Conservation (phyloP, 306 rosid genomes). For the Trichosanthes truncata region DNA sequence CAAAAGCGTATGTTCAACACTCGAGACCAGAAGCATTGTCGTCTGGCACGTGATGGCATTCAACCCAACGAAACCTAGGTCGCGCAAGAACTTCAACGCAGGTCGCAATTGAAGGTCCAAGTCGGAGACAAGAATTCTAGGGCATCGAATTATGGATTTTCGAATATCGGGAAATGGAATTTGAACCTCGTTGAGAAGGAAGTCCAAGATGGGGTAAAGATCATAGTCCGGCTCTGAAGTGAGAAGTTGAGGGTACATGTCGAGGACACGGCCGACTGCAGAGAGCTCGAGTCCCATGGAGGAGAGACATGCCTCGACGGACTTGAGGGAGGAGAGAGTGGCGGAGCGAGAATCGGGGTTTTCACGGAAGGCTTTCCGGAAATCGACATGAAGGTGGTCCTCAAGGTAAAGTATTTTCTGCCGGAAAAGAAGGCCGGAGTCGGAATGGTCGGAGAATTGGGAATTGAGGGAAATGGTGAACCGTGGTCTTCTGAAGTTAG, state of each 20-base stretch:
- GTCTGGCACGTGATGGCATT: conserved; percentile 30
- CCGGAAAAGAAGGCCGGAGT: conserved; percentile 58
- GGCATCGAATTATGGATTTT: conserved; percentile 51
- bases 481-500: conserved; percentile 1
- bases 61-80: conserved; percentile 28
- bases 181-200: conserved; percentile 50
- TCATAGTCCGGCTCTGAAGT: conserved; percentile 49
- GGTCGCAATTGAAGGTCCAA: conserved; percentile 42
- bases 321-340: conserved; percentile 41
- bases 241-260: conserved; percentile 65
- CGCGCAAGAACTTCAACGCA: conserved; percentile 22
- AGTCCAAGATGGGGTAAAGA: conserved; percentile 73
- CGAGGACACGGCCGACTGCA: conserved; percentile 59
- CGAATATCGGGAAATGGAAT: conserved; percentile 51
- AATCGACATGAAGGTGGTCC: conserved; percentile 42
- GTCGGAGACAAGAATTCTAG: conserved; percentile 49
- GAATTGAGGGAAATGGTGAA: not conserved
- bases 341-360: conserved; percentile 55
- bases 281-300: conserved; percentile 56
- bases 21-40: conserved; percentile 32
- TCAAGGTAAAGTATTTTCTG: conserved; percentile 57
- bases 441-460: conserved; percentile 20
- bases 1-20: conserved; percentile 28
- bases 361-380: conserved; percentile 44
- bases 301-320: conserved; percentile 49